phyloP scores from a whole-genome alignment of 169 alveolate species.

The Plasmodium berghei region DNA sequence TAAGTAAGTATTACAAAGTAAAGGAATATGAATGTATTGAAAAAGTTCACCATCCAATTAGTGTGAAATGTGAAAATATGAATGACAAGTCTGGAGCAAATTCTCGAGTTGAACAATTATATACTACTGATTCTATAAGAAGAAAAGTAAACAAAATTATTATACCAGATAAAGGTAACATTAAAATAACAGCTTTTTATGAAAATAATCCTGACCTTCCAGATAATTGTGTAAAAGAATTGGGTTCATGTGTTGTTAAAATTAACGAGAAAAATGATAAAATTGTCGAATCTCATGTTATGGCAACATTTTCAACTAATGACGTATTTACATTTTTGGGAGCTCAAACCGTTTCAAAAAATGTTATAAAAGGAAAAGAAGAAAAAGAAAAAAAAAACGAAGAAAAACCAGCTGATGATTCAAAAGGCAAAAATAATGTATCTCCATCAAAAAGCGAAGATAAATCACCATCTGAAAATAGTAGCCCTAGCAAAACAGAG shows the following conservation, averaged over 20 bases:
- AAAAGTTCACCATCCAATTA: conserved; percentile 78
- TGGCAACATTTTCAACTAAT: conserved; percentile 62
- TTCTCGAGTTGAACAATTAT: conserved; percentile 23
- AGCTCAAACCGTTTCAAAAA: conserved; percentile 44
- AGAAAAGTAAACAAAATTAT: conserved; percentile 41
- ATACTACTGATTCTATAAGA: conserved; percentile 49
- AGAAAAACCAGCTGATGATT: conserved; percentile 2
- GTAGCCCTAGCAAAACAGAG: conserved; percentile 40
- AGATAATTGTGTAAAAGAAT: conserved; percentile 74
- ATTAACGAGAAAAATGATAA: conserved; percentile 77
- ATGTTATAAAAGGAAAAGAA: conserved; percentile 46
- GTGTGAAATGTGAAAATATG: conserved; percentile 46
- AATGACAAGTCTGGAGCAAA: conserved; percentile 24
- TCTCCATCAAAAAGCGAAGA: conserved; percentile 9
- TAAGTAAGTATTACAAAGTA: conserved; percentile 82
- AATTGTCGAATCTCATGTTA: conserved; percentile 69
- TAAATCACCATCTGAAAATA: conserved; percentile 21
- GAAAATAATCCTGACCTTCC: conserved; percentile 72
- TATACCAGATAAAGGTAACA: conserved; percentile 74
- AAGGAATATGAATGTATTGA: conserved; percentile 81
- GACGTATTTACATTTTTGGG: conserved; percentile 67
- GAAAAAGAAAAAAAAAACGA: conserved; percentile 50
- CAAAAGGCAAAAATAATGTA: conserved; percentile 29
- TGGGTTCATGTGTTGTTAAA: conserved; percentile 81
- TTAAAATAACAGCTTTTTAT: conserved; percentile 75